Conservation (phyloP, 352 stramenopile genomes). For the Pythium folliculosum region DNA sequence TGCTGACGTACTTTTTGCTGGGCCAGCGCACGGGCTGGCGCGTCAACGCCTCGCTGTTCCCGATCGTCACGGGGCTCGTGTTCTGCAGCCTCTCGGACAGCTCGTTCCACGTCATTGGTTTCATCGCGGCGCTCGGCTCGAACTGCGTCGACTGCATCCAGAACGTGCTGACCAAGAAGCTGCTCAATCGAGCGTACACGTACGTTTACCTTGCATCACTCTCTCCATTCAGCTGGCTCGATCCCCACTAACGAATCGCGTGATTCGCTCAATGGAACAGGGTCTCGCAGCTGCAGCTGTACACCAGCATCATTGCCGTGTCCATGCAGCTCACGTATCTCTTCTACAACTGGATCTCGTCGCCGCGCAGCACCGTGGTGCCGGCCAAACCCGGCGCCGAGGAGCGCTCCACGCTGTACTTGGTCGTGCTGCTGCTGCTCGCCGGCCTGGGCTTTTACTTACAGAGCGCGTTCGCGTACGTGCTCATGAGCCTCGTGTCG, state of each 20-base stretch:
- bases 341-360: slow-evolving; percentile 59
- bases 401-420: slow-evolving; percentile 41
- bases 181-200: slow-evolving; percentile 83
- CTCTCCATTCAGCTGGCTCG: background rate
- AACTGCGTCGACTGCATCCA: slow-evolving; percentile 93
- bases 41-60: slow-evolving; percentile 86
- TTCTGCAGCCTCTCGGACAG: slow-evolving; percentile 88
- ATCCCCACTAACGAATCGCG: too few relatives aligned
- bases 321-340: slow-evolving; percentile 85
- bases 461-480: slow-evolving; percentile 89
- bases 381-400: slow-evolving; percentile 22
- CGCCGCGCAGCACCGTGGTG: slow-evolving; percentile 32
- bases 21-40: slow-evolving; percentile 78
- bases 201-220: slow-evolving; percentile 27
- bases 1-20: slow-evolving; percentile 85
- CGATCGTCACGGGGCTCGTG: slow-evolving; percentile 83
- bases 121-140: slow-evolving; percentile 83
- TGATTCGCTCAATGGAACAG: slow-evolving; percentile 28
- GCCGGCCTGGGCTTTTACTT: slow-evolving; percentile 89
- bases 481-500: slow-evolving; percentile 90
- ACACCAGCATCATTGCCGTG: slow-evolving; percentile 87
- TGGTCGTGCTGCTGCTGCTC: slow-evolving; percentile 56
- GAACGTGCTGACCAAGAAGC: slow-evolving; percentile 90
- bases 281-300: slow-evolving; percentile 87
- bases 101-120: slow-evolving; percentile 88